Percentiles rank a stretch among this genome's conserved stretches.
Conservation (phyloP, 805 yeast genomes). For the Alloascoidea africana region DNA sequence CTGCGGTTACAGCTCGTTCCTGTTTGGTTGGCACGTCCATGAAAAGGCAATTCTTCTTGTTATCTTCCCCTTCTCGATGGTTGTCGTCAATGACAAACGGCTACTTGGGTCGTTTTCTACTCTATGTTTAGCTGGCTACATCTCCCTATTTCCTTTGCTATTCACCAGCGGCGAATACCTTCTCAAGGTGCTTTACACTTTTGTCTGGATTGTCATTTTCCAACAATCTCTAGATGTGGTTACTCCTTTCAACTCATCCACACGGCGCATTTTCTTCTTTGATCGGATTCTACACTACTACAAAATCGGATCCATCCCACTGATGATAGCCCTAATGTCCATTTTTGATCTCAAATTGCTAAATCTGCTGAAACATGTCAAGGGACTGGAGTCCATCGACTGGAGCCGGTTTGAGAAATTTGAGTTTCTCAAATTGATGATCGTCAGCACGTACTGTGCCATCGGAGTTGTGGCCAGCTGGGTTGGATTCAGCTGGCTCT, state of each 20-base stretch:
- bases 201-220: conserved; percentile 74
- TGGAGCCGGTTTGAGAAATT: conserved; percentile 34
- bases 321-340: conserved; percentile 28
- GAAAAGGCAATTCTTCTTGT: conserved; percentile 91
- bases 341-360: not conserved
- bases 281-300: conserved; percentile 61
- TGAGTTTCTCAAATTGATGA: conserved; percentile 69
- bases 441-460: conserved; percentile 74
- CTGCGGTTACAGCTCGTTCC: conserved; percentile 81
- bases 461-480: conserved; percentile 76
- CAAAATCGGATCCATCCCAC: conserved; percentile 47
- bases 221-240: conserved; percentile 60
- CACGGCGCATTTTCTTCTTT: conserved; percentile 36
- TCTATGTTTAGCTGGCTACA: conserved; percentile 66
- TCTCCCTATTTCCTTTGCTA: conserved; percentile 77
- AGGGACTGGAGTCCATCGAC: conserved; percentile 54
- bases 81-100: conserved; percentile 57
- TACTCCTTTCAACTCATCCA: conserved; percentile 22
- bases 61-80: conserved; percentile 74
- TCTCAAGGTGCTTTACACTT: conserved; percentile 61
- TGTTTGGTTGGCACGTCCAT: conserved; percentile 98
- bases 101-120: conserved; percentile 57
- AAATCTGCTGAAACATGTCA: conserved; percentile 18
- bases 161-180: conserved; percentile 70
- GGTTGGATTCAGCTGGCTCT: conserved; percentile 81